phyloP scores from a whole-genome alignment of 345 rosid species.

The Mallotus nudiflorus region DNA sequence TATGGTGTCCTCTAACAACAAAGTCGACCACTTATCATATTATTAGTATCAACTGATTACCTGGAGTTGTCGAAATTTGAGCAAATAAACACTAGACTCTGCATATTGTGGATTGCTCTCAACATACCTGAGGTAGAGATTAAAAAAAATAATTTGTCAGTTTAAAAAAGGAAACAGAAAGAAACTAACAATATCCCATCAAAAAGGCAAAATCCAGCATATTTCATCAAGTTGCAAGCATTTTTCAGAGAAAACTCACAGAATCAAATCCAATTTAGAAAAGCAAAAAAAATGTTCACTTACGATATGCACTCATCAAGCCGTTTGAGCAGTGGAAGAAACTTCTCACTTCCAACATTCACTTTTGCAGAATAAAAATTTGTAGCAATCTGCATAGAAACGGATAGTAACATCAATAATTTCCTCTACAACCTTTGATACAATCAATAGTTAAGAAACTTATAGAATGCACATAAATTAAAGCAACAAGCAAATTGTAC shows the following conservation, averaged over 20 bases:
- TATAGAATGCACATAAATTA: background rate
- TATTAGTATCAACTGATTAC: constrained; percentile 32
- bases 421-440: constrained; percentile 2
- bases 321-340: constrained; percentile 83
- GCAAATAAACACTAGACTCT: constrained; percentile 88
- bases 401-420: constrained; percentile 16
- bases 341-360: constrained; percentile 76
- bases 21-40: constrained; percentile 1
- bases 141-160: background rate
- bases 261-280: background rate
- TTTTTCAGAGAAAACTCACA: constrained; percentile 1
- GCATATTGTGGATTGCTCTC: constrained; percentile 93
- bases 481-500: background rate
- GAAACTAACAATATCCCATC: background rate
- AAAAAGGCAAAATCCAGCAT: background rate
- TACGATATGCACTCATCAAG: constrained; percentile 95
- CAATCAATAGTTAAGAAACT: background rate
- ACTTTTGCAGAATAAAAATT: constrained; percentile 82
- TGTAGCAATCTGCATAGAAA: constrained; percentile 64
- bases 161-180: background rate
- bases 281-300: constrained; percentile 34
- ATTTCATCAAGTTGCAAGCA: background rate
- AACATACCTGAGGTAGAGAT: constrained; percentile 53
- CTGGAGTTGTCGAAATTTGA: constrained; percentile 98
- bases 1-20: background rate